Conservation (phyloP, 441 rosid genomes). For the Erodium moschatum region DNA sequence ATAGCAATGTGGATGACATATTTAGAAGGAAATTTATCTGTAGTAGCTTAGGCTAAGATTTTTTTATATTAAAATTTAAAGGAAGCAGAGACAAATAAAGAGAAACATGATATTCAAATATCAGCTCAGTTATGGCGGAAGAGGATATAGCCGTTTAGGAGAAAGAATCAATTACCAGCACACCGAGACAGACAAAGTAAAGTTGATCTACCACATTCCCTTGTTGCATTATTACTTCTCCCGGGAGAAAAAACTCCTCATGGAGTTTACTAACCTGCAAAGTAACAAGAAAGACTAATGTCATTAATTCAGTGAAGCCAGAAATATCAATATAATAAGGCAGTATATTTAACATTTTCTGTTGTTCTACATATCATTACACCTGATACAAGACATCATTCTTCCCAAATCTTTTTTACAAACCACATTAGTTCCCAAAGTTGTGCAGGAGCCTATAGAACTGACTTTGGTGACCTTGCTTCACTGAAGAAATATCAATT, state of each 20-base stretch:
- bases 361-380: not conserved
- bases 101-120: no score
- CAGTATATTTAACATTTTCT: constrained; percentile 1
- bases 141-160: constrained; percentile 24
- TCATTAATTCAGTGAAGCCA: constrained; percentile 10
- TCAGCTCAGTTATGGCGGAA: constrained; percentile 1
- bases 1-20: not conserved
- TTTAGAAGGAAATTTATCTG: no score
- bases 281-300: constrained; percentile 14
- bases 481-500: not conserved
- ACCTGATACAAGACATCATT: not conserved
- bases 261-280: constrained; percentile 67
- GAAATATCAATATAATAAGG: constrained; percentile 8
- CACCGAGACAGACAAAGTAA: constrained; percentile 84
- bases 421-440: not conserved
- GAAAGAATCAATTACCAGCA: constrained; percentile 50
- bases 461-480: not conserved
- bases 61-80: no score
- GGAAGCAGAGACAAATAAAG: not conserved
- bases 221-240: constrained; percentile 85
- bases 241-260: constrained; percentile 93
- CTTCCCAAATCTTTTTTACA: constrained; percentile 23
- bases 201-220: constrained; percentile 87
- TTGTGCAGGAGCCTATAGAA: not conserved
- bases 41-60: not conserved